Evolutionary conservation across 202 grass and related monocot species (phyloP), one percentile per base, ranked within the genome.

Genomic region (Alloteropsis angusta): DNA sequence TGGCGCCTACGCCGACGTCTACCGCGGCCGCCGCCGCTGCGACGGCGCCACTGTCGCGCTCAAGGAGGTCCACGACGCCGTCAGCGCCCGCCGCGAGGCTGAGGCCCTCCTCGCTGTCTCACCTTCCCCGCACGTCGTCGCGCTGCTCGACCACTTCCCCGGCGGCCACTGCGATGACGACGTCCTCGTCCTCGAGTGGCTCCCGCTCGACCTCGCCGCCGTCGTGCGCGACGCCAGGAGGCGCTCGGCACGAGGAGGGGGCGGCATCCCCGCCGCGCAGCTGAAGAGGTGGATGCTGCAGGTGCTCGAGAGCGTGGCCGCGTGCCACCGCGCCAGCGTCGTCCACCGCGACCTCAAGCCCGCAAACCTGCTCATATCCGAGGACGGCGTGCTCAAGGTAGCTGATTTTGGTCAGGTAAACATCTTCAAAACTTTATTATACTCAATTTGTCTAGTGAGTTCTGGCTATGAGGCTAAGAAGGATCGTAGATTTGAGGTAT

Each of bases 321-420:
- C 87, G 23, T 97, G 87, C 84, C 91, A 94, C 83, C 80, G 69
- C 41, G 85, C 71, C 37, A 85, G 83, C 26, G 21, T 97, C 17
- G 77, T 94, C 71, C 94, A 97, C 64, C 91, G 91, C 47, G 91
- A 97, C 54, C 91, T 97, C 58, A 97, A 97, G 72, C 91, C 95
- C 6, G 88, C 83, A 17, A 97, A 97, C 82, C 80, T 94, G 58
- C 92, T 94, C 47, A 92, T 97, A 45, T 97, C 95, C 5, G 59
- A 90, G 54, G 66, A 30, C 10, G 89, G 91, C 0, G 78, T 94
- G 54, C 89, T 97, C 52, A 97, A 94, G 85, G 72, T 97, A 61
- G 91, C 91, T 5, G 95, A 97, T 41, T 94, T 97, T 81, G 91
- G 95, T 18, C 91, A 97, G 91, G 95, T 97, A 78, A 63, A 56